Evolutionary conservation across 768 basidiomycete species (phyloP), one percentile per base, ranked within the genome.

Genomic region (Strobilomyces echinocephalus): DNA sequence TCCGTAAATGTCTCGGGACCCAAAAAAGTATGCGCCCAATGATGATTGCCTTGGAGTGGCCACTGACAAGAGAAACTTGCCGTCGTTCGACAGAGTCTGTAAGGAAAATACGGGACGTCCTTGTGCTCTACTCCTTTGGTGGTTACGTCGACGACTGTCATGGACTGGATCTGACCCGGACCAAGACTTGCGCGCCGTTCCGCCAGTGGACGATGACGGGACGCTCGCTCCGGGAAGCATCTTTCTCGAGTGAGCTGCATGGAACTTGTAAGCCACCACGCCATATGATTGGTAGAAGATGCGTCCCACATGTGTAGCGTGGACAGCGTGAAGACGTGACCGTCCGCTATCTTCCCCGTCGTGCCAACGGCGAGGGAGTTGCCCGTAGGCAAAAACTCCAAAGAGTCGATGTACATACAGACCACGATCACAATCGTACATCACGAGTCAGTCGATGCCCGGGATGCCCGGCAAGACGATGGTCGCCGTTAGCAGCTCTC

Each of bases 11-110:
- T 49, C 33, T 21, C 16, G 16, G 50, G 42, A 33, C 56, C 33
- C 55, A 36, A 53, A 52, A n/a, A 52, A 36, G 39, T 45, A 59
- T 34, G 30, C 1, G 18, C 45, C 56, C 33, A 50, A 21, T 10
- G 38, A 26, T 11, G 35, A n/a, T 20, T 38, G 11, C 14, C 21
- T 28, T 9, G 41, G 18, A 34, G 20, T 16, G 33, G 21, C 38
- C 3, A 36, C 20, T 5, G 38, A 24, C 47, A 54, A n/a, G 35
- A 50, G 34, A n/a, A 16, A 53, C 4, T 30, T 26, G 14, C 36
- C 24, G 26, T 28, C 18, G 1, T 31, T 42, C 5, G 48, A 46
- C 21, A 49, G 38, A 4, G 21, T 18, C 15, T n/a, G 47, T 8
- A 50, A 50, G 20, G 44, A 28, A n/a, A n/a, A 15, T 43, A 24